Evolutionary conservation across 306 rosid species (phyloP).

Genomic region (Rubus idaeus): DNA sequence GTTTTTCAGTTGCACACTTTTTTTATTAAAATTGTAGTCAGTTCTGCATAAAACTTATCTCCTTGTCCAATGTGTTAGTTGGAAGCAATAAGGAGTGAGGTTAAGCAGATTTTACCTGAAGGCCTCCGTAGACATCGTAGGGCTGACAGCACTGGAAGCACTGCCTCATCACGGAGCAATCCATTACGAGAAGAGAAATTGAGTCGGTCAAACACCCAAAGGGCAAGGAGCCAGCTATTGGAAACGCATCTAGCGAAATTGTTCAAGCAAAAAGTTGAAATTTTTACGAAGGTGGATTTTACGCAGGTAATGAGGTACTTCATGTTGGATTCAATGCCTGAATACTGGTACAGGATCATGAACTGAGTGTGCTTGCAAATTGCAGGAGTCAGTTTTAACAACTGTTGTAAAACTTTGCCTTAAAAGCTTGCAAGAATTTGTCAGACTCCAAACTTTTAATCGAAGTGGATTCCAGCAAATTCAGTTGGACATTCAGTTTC

Average conservation of each 20-base stretch:
- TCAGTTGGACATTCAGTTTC: slow-evolving; percentile 86
- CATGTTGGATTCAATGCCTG: slow-evolving; percentile 23
- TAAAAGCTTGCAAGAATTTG: slow-evolving; percentile 88
- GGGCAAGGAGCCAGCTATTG: slow-evolving; percentile 91
- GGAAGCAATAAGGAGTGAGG: slow-evolving; percentile 65
- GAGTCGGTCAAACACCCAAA: slow-evolving; percentile 70
- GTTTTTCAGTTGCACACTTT: not conserved
- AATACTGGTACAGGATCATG: slow-evolving; percentile 18
- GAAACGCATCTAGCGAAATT: slow-evolving; percentile 96
- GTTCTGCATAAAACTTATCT: not conserved
- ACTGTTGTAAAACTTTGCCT: slow-evolving; percentile 80
- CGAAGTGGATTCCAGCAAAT: slow-evolving; percentile 97
- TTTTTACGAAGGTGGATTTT: slow-evolving; percentile 87
- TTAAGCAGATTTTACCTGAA: slow-evolving; percentile 77
- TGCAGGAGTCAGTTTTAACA: slow-evolving; percentile 85
- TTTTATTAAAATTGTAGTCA: not conserved
- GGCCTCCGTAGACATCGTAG: slow-evolving; percentile 72
- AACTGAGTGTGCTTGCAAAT: slow-evolving; percentile 29
- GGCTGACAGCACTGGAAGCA: slow-evolving; percentile 88
- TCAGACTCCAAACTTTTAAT: slow-evolving; percentile 79
- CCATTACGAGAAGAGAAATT: slow-evolving; percentile 80
- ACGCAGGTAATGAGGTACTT: slow-evolving; percentile 63
- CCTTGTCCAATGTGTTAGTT: slow-evolving; percentile 50
- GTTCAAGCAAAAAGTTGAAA: slow-evolving; percentile 92
- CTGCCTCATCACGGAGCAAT: slow-evolving; percentile 82